Conservation (phyloP, 1,284 basidiomycete species). For the Pyrrhoderma noxium region DNA sequence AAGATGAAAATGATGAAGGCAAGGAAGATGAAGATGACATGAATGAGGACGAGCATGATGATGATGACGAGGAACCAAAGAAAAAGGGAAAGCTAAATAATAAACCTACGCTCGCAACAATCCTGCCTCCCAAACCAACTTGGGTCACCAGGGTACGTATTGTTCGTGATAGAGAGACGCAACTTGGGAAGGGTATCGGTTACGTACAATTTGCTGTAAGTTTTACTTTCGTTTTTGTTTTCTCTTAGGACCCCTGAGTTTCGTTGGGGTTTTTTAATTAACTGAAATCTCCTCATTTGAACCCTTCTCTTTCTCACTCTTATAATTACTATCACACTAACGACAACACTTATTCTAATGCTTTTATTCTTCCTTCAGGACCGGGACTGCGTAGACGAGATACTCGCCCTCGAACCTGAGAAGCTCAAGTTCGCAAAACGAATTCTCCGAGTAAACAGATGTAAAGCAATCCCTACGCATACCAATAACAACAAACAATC, state of each 20-base stretch:
- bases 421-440: slow-evolving; percentile 88
- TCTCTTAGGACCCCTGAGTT: too few relatives aligned
- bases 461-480: slow-evolving; percentile 39
- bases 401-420: slow-evolving; percentile 65
- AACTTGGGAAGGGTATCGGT: slow-evolving; percentile 96
- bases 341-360: too few relatives aligned
- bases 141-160: slow-evolving; percentile 88
- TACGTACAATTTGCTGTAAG: slow-evolving; percentile 85
- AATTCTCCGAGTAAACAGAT: slow-evolving; percentile 79
- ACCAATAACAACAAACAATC: not conserved
- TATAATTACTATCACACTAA: too few relatives aligned
- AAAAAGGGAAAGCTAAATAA: slow-evolving; percentile 23
- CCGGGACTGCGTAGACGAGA: slow-evolving; percentile 82
- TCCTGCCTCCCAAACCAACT: too few relatives aligned
- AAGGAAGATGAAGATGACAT: slow-evolving; percentile 23
- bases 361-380: too few relatives aligned
- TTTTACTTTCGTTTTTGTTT: slow-evolving; percentile 19
- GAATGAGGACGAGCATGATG: slow-evolving; percentile 22
- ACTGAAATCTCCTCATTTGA: too few relatives aligned
- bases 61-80: slow-evolving; percentile 23
- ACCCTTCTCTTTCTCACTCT: too few relatives aligned
- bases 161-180: slow-evolving; percentile 86
- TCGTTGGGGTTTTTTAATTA: too few relatives aligned
- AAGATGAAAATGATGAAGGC: slow-evolving; percentile 21
- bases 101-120: too few relatives aligned